Evolutionary conservation across 2,329 filamentous ascomycete genomes (phyloP).

Genomic region (Fusarium aywerte): DNA sequence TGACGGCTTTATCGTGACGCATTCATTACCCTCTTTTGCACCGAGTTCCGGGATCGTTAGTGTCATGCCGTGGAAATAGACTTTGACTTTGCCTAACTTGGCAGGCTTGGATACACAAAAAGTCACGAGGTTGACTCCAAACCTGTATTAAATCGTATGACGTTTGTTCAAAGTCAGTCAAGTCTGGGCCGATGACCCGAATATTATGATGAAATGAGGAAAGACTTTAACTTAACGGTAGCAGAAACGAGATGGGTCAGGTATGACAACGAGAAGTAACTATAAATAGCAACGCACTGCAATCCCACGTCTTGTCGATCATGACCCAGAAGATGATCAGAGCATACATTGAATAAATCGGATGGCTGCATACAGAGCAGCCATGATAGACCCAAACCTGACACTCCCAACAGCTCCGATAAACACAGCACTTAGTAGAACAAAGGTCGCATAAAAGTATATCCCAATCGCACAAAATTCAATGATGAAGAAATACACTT

Average conservation of each 20-base stretch:
- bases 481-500: not conserved
- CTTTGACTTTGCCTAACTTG: not conserved
- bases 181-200: no score
- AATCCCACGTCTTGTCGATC: no score
- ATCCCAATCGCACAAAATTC: not conserved
- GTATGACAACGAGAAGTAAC: no score
- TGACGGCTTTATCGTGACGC: conserved; percentile 5
- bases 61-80: not conserved
- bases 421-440: not conserved
- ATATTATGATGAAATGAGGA: no score
- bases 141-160: not conserved
- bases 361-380: not conserved
- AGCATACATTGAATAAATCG: not conserved
- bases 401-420: not conserved
- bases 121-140: not conserved
- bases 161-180: not conserved
- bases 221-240: no score
- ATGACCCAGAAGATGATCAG: not conserved
- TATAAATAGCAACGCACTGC: no score
- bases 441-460: not conserved
- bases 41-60: not conserved
- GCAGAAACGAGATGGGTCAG: no score
- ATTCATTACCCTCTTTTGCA: not conserved
- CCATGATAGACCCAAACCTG: not conserved
- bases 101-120: not conserved